phyloP scores from a whole-genome alignment of 352 stramenopile genomes.

The Globisporangium alternatum region DNA sequence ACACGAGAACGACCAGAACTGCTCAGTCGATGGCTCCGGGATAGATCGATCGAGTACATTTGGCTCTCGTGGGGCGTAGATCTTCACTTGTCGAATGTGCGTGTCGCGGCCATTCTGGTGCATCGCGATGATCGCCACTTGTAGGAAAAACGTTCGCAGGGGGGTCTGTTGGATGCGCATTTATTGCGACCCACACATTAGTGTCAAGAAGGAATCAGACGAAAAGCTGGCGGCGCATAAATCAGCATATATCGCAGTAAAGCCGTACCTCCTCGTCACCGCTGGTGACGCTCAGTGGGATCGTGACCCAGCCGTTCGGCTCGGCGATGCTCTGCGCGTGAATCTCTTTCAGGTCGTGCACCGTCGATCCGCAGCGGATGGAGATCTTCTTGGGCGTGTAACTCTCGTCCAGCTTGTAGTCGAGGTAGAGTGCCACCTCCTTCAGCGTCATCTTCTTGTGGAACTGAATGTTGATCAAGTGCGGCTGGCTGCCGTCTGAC shows the following conservation, averaged over 20 bases:
- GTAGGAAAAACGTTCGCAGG: slow-evolving; percentile 93
- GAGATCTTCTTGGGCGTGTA: slow-evolving; percentile 97
- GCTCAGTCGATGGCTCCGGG: slow-evolving; percentile 53
- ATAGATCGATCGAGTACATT: slow-evolving; percentile 50
- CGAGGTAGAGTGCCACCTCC: slow-evolving; percentile 95
- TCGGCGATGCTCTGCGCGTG: slow-evolving; percentile 90
- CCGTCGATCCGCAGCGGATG: slow-evolving; percentile 90
- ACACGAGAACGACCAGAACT: slow-evolving; percentile 67
- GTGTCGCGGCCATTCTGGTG: slow-evolving; percentile 98
- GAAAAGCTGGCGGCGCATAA: neutral
- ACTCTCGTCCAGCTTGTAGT: slow-evolving; percentile 97
- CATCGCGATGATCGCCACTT: slow-evolving; percentile 96
- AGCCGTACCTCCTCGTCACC: slow-evolving; percentile 35
- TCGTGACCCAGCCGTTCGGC: slow-evolving; percentile 93
- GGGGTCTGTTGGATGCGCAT: slow-evolving; percentile 9
- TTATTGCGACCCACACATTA: neutral
- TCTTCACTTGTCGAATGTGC: slow-evolving; percentile 93
- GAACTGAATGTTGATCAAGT: slow-evolving; percentile 98
- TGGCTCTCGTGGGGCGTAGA: slow-evolving; percentile 81
- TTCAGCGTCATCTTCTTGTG: slow-evolving; percentile 91
- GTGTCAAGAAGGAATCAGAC: neutral
- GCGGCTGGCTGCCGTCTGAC: slow-evolving; percentile 91
- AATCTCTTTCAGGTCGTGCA: slow-evolving; percentile 96
- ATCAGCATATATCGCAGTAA: neutral
- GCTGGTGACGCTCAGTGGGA: slow-evolving; percentile 56